These are phyloP conservation scores for Staphylotrichum longicolle DNA, from an alignment of 495 filamentous ascomycete species.

Conservation along the genomic window DNA sequence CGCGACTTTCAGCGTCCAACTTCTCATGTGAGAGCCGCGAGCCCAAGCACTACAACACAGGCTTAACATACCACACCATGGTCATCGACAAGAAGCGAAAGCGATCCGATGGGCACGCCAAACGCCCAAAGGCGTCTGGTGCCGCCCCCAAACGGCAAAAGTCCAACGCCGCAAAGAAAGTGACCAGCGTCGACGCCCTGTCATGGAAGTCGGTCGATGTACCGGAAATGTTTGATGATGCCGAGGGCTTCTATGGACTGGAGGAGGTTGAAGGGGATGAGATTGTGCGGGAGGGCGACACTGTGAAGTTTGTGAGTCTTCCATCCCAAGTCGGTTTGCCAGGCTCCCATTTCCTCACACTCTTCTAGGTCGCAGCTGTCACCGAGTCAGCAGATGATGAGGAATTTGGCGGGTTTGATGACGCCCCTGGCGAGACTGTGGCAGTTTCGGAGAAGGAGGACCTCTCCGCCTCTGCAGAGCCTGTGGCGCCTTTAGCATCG, in stretches of 20 bases:
- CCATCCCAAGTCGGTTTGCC: neutral
- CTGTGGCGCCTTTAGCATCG: neutral
- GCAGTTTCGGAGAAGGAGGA: slow-evolving; percentile 14
- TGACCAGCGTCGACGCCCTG: slow-evolving; percentile 60
- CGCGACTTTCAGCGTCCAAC: neutral
- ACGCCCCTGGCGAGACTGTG: slow-evolving; percentile 30
- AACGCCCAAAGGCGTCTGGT: slow-evolving; percentile 31
- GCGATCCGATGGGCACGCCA: slow-evolving; percentile 35
- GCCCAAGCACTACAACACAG: neutral
- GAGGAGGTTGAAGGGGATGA: slow-evolving; percentile 93
- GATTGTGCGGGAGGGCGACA: slow-evolving; percentile 58
- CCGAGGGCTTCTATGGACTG: slow-evolving; percentile 90
- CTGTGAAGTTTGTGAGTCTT: slow-evolving; percentile 52
- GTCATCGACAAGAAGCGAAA: slow-evolving; percentile 47
- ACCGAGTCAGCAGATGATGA: slow-evolving; percentile 32
- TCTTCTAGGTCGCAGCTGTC: slow-evolving; percentile 27
- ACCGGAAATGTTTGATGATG: slow-evolving; percentile 84
- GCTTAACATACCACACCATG: slow-evolving; percentile 28
- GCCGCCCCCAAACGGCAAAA: slow-evolving; percentile 51
- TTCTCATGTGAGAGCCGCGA: too few relatives aligned
- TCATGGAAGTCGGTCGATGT: slow-evolving; percentile 79
- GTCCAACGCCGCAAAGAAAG: slow-evolving; percentile 33
- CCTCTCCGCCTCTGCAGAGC: slow-evolving; percentile 4
- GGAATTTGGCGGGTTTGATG: slow-evolving; percentile 57
- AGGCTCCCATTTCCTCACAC: neutral